These are phyloP conservation scores for Pythium grandisporangium DNA, from an alignment of 352 stramenopile genomes.

Conservation along the genomic window DNA sequence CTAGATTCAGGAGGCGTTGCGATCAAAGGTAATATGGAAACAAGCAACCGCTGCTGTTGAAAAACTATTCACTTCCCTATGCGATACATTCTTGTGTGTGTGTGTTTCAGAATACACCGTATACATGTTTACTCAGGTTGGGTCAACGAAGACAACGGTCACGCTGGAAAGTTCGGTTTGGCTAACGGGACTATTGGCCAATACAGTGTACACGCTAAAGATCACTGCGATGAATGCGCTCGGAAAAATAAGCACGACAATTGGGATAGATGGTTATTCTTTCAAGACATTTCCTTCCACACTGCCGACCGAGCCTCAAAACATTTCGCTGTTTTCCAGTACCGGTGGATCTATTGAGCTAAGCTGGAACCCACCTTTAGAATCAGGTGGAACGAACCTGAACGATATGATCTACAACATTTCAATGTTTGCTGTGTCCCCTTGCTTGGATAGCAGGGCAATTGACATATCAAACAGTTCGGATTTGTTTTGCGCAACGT, in stretches of 20 bases:
- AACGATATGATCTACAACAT: conserved; percentile 36
- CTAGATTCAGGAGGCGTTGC: conserved; percentile 28
- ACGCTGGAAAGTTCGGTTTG: conserved; percentile 6
- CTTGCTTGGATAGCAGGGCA: no score
- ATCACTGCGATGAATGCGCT: conserved; percentile 26
- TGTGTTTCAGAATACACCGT: conserved; percentile 12
- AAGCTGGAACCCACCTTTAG: conserved; percentile 26
- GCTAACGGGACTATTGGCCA: conserved; percentile 20
- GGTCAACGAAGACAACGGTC: conserved; percentile 7
- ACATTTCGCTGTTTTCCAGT: conserved; percentile 13
- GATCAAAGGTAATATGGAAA: conserved; percentile 26
- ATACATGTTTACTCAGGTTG: not conserved
- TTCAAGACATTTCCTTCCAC: conserved; percentile 26
- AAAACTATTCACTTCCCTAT: no score
- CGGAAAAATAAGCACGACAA: conserved; percentile 13
- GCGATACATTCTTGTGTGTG: conserved; percentile 16
- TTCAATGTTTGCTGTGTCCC: no score
- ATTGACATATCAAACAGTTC: no score
- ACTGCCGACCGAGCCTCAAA: conserved; percentile 22
- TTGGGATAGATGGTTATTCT: conserved; percentile 10
- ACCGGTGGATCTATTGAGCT: conserved; percentile 46
- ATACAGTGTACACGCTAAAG: conserved; percentile 41
- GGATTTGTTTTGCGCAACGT: conserved; percentile 28
- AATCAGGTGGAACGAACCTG: conserved; percentile 22
- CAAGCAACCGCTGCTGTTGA: not conserved